Percentiles rank a stretch among this genome's conserved stretches.
phyloP scores from a whole-genome alignment of 2,329 filamentous ascomycete genomes.

The Talaromyces islandicus region DNA sequence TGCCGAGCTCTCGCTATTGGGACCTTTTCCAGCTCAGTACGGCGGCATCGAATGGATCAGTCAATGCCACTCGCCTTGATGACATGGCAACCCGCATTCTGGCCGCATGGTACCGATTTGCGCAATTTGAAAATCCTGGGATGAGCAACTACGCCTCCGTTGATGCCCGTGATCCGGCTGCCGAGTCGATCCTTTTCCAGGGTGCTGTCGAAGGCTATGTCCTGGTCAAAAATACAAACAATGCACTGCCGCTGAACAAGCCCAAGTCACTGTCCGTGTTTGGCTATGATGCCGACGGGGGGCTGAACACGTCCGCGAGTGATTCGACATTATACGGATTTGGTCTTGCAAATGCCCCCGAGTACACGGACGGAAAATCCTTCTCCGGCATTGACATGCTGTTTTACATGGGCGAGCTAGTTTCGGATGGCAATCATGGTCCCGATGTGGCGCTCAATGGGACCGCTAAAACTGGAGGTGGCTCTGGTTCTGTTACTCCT shows the following conservation, averaged over 20 bases:
- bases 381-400: not conserved
- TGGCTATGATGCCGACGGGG: constrained; percentile 50
- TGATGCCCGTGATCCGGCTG: constrained; percentile 16
- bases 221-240: constrained; percentile 56
- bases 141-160: not conserved
- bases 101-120: constrained; percentile 4
- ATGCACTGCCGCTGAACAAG: constrained; percentile 48
- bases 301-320: constrained; percentile 26
- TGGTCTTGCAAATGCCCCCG: not conserved
- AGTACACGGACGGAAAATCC: not conserved
- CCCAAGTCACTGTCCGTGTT: constrained; percentile 53
- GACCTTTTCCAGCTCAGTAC: constrained; percentile 37
- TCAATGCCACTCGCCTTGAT: constrained; percentile 50
- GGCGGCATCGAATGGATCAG: constrained; percentile 56
- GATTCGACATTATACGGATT: constrained; percentile 29
- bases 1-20: constrained; percentile 12
- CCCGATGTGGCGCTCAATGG: constrained; percentile 55
- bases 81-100: constrained; percentile 52
- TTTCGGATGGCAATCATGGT: constrained; percentile 16
- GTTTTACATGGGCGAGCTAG: not conserved
- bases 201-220: constrained; percentile 28
- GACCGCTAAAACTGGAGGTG: constrained; percentile 43
- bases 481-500: constrained; percentile 45
- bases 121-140: constrained; percentile 8
- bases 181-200: not conserved